These are phyloP conservation scores for Musa balbisiana DNA, from an alignment of 202 grass and related monocot species.

Conservation along the genomic window DNA sequence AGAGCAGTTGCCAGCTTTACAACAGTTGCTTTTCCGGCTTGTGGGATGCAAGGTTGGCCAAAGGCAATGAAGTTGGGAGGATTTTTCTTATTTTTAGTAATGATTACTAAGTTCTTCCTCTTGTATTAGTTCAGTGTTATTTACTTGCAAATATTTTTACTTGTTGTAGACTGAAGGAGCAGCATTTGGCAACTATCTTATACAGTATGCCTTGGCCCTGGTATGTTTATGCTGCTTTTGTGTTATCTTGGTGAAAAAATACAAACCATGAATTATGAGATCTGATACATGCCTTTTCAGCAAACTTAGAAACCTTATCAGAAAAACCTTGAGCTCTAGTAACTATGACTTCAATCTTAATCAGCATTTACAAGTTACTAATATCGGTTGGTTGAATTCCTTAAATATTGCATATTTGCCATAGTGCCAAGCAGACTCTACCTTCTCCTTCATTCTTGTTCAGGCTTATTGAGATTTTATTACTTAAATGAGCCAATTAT, in stretches of 20 bases:
- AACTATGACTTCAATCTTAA: too few species aligned
- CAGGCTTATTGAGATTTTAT: too few species aligned
- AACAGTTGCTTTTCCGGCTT: constrained; percentile 18
- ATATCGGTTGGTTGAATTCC: too few species aligned
- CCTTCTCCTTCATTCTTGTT: too few species aligned
- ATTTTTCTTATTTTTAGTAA: not conserved
- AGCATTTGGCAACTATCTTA: constrained; percentile 21
- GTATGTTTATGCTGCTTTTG: constrained; percentile 8
- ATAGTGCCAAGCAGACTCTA: too few species aligned
- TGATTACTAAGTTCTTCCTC: not conserved
- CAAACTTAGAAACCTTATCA: too few species aligned
- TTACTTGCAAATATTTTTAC: not conserved
- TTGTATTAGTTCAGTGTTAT: not conserved
- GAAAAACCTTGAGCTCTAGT: too few species aligned
- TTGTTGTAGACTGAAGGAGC: constrained; percentile 19
- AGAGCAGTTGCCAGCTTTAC: constrained; percentile 23
- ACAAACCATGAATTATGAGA: too few species aligned
- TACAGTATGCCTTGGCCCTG: constrained; percentile 24
- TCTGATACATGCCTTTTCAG: too few species aligned
- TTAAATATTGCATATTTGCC: too few species aligned
- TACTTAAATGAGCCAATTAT: too few species aligned
- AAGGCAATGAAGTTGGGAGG: not conserved
- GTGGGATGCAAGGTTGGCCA: constrained; percentile 16
- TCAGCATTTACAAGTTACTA: too few species aligned
- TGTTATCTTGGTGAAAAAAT: not conserved